phyloP scores from a whole-genome alignment of 2,329 filamentous ascomycete genomes.

The Penicillium sp. region DNA sequence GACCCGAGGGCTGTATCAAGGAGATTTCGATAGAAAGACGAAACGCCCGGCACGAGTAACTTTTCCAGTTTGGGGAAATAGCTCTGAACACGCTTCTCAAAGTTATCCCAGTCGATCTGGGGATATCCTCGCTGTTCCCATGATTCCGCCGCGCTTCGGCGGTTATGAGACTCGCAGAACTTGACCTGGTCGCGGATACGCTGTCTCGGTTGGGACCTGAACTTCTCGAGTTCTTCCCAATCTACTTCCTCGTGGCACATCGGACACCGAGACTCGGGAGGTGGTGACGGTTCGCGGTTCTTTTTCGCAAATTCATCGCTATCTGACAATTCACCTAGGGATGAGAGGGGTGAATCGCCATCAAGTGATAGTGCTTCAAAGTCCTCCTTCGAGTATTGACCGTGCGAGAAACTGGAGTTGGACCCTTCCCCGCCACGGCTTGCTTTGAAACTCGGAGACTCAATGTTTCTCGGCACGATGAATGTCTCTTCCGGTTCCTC shows the following conservation, averaged over 20 bases:
- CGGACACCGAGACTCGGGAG: conserved; percentile 52
- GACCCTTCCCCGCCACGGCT: conserved; percentile 11
- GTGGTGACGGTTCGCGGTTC: conserved; percentile 9
- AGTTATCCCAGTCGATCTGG: conserved; percentile 61
- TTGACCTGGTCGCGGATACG: conserved; percentile 38
- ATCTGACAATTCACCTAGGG: conserved; percentile 19
- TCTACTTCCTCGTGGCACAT: conserved; percentile 63
- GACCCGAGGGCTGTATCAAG: conserved; percentile 55
- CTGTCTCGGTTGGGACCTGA: conserved; percentile 40
- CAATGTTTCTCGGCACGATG: conserved; percentile 26
- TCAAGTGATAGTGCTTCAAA: conserved; percentile 17
- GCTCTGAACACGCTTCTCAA: conserved; percentile 57
- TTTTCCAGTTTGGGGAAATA: conserved; percentile 56
- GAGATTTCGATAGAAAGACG: conserved; percentile 59
- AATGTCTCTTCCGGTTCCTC: conserved; percentile 20
- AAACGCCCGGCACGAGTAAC: conserved; percentile 53
- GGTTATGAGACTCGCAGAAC: conserved; percentile 64
- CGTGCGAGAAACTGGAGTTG: conserved; percentile 30
- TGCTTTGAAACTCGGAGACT: conserved; percentile 13
- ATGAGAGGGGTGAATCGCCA: conserved; percentile 32
- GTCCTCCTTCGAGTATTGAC: conserved; percentile 23
- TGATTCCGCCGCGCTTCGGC: conserved; percentile 49
- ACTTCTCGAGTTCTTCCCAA: conserved; percentile 51
- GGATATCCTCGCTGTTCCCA: conserved; percentile 62
- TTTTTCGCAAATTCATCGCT: conserved; percentile 12